These are phyloP conservation scores for Selaginella tamariscina DNA, from an alignment of 75 land plant species.

Conservation along the genomic window DNA sequence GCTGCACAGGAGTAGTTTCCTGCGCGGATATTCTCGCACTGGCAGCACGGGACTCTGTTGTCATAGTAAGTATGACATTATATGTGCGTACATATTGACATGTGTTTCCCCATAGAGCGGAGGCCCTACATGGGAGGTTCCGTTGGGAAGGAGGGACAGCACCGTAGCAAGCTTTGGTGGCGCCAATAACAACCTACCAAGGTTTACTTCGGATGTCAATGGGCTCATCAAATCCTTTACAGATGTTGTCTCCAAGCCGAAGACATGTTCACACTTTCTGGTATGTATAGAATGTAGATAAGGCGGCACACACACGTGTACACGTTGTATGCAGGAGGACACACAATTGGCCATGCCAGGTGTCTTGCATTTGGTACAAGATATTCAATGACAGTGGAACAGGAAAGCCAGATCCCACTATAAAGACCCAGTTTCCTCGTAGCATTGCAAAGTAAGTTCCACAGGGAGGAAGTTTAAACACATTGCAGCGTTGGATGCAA, in stretches of 20 bases:
- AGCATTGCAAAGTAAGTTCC: background rate
- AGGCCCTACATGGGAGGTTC: constrained; percentile 14
- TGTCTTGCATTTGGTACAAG: background rate
- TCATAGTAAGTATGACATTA: background rate
- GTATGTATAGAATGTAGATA: background rate
- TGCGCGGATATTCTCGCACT: background rate
- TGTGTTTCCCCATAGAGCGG: constrained; percentile 1
- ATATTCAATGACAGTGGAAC: background rate
- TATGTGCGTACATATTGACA: background rate
- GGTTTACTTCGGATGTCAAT: background rate
- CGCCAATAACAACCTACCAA: constrained; percentile 2
- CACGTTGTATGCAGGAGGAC: background rate
- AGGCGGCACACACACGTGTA: background rate
- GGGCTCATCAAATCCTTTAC: background rate
- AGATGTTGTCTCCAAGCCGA: background rate
- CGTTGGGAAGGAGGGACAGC: constrained; percentile 13
- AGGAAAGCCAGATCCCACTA: background rate
- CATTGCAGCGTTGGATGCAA: background rate
- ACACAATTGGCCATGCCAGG: background rate
- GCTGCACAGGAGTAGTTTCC: background rate
- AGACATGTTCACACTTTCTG: background rate
- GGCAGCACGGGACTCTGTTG: background rate
- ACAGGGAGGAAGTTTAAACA: background rate
- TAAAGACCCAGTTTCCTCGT: background rate
- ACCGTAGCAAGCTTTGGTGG: constrained; percentile 13